Base-by-base conservation (phyloP, 768 basidiomycete genomes). In the Leccinellum luteum region DNA sequence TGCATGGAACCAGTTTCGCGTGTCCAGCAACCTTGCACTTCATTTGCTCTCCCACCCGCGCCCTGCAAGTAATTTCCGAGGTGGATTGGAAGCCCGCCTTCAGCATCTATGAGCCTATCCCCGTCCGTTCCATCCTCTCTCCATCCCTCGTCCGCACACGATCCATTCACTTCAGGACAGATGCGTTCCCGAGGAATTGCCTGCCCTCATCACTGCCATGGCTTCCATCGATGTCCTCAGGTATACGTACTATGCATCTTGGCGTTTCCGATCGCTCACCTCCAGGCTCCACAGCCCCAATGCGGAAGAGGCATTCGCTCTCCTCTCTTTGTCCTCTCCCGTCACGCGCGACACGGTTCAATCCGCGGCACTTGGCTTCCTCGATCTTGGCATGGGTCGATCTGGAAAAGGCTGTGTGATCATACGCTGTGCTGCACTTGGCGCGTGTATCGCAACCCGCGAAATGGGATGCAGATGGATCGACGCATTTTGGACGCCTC, bases 31-130 rank as follows among this genome's bases (percentile, higher is more conserved):
- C 77, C 19, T 65, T 96, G 44, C 94, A 97, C 71, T 93, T 93
- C 64, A 85, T 94, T 21, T 95, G 92, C 67, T 92, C 92, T 4
- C 92, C 94, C 0, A 68, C 76, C 2, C 81, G 94, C 44, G 90
- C 91, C 4, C 69, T 76, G 14, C 74, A 75, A 5, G 87, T 95
- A 56, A 75, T 90, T 60, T 78, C 81, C 34, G 87, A 94, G 69
- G 78, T 89, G 13, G 67, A 75, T 10, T 93, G 92, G 90, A 65
- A 73, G 8, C 89, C 93, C 5, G 74, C 75, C 47, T 38, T 38
- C 17, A 79, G 83, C 2, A 84, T 94, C 44, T 96, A 87, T 63
- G 93, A 95, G 73, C 94, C 94, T 2, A 89, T 94, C 60, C 92
- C 92, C 56, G 92, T 92, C 50, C 56, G 84, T 78, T 4, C 27